Evolutionary conservation across 768 basidiomycete genomes (phyloP), one percentile per base, ranked within the genome.

Genomic region (Suillus paluster): DNA sequence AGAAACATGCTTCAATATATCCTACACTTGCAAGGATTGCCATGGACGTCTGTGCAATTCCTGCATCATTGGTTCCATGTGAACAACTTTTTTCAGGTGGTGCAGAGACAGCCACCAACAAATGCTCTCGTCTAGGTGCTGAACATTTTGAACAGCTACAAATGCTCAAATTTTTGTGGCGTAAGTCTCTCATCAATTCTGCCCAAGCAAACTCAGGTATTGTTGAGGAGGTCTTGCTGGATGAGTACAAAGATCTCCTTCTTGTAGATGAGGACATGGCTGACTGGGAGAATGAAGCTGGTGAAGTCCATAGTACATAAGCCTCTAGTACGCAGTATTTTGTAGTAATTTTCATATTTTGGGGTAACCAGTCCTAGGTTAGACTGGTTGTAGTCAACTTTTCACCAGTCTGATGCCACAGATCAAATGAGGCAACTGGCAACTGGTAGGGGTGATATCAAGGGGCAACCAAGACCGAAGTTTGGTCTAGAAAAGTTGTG

Each of bases 1-100:
- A 52, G 49, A 52, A 52, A 52, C 49, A 52, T 52, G 9, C 23
- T 52, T 27, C 49, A 17, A 52, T 52, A 11, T 52, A 52, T 34
- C 49, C 49, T 34, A 52, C 23, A 17, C 49, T 52, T 52, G 49
- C 49, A 27, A 27, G n/a, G 49, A 52, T 52, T n/a, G 19, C 23
- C 15, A 27, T 52, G 27, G 49, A 52, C 9, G 23, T 52, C 27
- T 52, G 49, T 5, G 7, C 49, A 27, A 52, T 52, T 34, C 49
- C 49, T 25, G 64, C 66, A 5, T 65, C 62, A 5, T 66, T 55
- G 1, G 64, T 67, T 0, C 58, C 60, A 0, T 56, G 57, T 33
- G 64, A 69, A 39, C 34, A 1, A 62, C 56, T 68, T 4, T 68
- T 68, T 41, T 68, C 65, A 6, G 56, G 38, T 1, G 50, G 59